phyloP scores from a whole-genome alignment of 148 eudicot genomes.

The Persicaria tinctoria region DNA sequence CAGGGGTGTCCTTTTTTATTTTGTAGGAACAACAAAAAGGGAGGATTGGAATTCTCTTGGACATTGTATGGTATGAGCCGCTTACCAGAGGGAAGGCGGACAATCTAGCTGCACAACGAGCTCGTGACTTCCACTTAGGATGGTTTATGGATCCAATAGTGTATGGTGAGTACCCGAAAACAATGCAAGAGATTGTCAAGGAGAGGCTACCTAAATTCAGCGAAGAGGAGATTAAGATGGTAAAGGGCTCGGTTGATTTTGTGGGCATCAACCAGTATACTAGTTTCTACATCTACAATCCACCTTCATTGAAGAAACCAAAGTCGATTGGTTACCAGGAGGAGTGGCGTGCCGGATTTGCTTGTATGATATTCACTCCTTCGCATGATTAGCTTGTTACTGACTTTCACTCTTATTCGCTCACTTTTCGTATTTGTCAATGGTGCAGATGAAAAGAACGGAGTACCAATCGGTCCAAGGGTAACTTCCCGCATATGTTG shows the following conservation, averaged over 20 bases:
- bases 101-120: slow-evolving; percentile 83
- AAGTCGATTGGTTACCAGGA: slow-evolving; percentile 52
- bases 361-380: slow-evolving; percentile 38
- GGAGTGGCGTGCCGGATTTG: slow-evolving; percentile 78
- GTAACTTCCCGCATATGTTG: slow-evolving; percentile 25
- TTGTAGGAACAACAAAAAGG: slow-evolving; percentile 72
- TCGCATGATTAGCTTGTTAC: not conserved
- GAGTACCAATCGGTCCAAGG: slow-evolving; percentile 78
- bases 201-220: slow-evolving; percentile 77
- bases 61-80: slow-evolving; percentile 95
- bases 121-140: slow-evolving; percentile 90
- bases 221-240: slow-evolving; percentile 53
- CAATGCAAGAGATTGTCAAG: slow-evolving; percentile 64
- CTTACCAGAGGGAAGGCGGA: slow-evolving; percentile 61
- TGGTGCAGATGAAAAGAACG: slow-evolving; percentile 46
- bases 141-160: slow-evolving; percentile 89
- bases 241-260: slow-evolving; percentile 77
- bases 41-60: slow-evolving; percentile 76
- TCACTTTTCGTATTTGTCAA: slow-evolving; percentile 1
- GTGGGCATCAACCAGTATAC: slow-evolving; percentile 91
- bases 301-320: slow-evolving; percentile 22
- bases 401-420: not conserved
- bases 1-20: not conserved
- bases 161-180: slow-evolving; percentile 80
- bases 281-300: slow-evolving; percentile 56